phyloP scores from a whole-genome alignment of 2,329 filamentous ascomycete genomes.

The Huntiella bhutanensis region DNA sequence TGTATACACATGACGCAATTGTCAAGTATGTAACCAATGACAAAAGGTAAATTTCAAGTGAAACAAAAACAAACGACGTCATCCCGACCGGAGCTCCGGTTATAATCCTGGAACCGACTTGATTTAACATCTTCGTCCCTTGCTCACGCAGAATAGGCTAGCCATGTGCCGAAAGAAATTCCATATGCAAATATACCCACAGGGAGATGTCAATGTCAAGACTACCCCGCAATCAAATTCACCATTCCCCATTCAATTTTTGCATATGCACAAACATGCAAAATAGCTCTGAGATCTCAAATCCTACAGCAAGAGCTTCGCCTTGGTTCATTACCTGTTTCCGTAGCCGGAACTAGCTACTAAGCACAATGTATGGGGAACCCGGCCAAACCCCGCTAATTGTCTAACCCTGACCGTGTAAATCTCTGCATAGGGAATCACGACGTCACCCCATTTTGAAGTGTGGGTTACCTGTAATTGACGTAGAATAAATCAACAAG shows the following conservation, averaged over 20 bases:
- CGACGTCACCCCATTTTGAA: neutral
- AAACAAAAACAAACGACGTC: too few species aligned
- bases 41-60: too few species aligned
- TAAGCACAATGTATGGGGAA: too few species aligned
- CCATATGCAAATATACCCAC: neutral
- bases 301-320: neutral
- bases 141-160: neutral
- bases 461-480: neutral
- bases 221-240: too few species aligned
- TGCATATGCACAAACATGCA: too few species aligned
- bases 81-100: too few species aligned
- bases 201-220: too few species aligned
- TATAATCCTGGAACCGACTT: too few species aligned
- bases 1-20: too few species aligned
- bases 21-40: too few species aligned
- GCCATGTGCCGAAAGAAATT: neutral
- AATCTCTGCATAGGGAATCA: constrained; percentile 3
- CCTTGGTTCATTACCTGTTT: neutral
- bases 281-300: neutral
- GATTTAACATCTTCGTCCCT: neutral
- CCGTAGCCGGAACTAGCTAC: neutral
- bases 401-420: constrained; percentile 1
- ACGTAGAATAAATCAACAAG: neutral
- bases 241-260: too few species aligned
- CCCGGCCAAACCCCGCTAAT: neutral